These are phyloP conservation scores for Boletus edulis DNA, from an alignment of 768 basidiomycete genomes.

Conservation along the genomic window DNA sequence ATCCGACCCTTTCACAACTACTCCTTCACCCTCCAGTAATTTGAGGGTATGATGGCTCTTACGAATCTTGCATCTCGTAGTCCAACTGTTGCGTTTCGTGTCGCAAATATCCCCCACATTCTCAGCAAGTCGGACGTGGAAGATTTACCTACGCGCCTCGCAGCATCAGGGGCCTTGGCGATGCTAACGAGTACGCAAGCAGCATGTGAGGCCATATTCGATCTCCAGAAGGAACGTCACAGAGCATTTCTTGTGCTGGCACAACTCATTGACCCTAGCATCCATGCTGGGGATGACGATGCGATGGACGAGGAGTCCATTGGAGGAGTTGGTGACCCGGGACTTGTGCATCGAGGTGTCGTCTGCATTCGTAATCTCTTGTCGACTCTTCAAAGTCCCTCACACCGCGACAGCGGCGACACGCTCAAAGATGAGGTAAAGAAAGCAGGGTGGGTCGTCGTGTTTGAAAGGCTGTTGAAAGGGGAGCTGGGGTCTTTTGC, in stretches of 20 bases:
- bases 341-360: constrained; percentile 74
- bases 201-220: constrained; percentile 60
- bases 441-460: constrained; percentile 50
- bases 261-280: constrained; percentile 62
- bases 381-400: constrained; percentile 41
- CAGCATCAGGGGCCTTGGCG: constrained; percentile 90
- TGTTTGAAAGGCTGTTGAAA: constrained; percentile 51
- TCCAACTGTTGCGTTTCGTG: constrained; percentile 59
- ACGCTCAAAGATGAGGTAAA: constrained; percentile 51
- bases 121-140: constrained; percentile 75
- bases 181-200: constrained; percentile 62
- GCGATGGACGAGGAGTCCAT: constrained; percentile 37
- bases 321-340: constrained; percentile 40
- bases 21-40: constrained; percentile 80
- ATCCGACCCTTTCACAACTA: constrained; percentile 71
- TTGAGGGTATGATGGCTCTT: constrained; percentile 94
- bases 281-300: constrained; percentile 32
- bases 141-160: constrained; percentile 79
- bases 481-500: constrained; percentile 33
- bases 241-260: constrained; percentile 65
- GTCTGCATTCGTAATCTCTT: constrained; percentile 69
- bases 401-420: constrained; percentile 36
- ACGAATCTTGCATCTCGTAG: constrained; percentile 90
- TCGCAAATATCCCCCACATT: constrained; percentile 60
- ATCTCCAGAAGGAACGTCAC: constrained; percentile 62